Base-by-base conservation (phyloP, 2,329 filamentous ascomycete genomes). In the Dothistroma septosporum region DNA sequence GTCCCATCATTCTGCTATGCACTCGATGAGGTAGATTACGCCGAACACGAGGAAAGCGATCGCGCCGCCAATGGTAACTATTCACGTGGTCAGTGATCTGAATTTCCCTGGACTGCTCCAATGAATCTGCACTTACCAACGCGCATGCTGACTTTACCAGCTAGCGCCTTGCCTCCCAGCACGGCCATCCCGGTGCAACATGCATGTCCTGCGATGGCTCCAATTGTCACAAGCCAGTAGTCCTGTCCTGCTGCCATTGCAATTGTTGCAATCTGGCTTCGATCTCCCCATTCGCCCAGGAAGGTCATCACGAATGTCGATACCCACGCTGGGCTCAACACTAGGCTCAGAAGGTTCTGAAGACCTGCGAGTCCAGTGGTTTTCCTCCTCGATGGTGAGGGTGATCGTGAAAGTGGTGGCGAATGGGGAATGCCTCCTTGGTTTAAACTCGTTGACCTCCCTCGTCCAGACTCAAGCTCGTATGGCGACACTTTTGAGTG, bases 261-360 rank as follows among this genome's bases (percentile, higher is more conserved):
- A 73, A 99, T 96, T 0, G 94, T 99, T 22, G 94, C 94, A 71
- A 99, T 97, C 78, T 99, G 94, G 74, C 91, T 96, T 68, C 94
- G 87, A 72, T 99, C 94, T 60, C 94, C 94, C 94, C 94, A 99
- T 76, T 99, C 94, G 46, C 94, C 94, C 32, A 99, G 79, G 78
- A 99, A 99, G 1, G 94, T 99, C 94, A 99, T 99, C 69, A 95
- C 85, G 73, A 99, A 99, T 0, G 94, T 99, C 77, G 97, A 93
- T 14, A 99, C 94, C 94, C 94, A 99, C 0, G 92, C 94, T 1
- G 94, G 94, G 76, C 91, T 96, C 44, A 99, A 82, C 4, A 99
- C 83, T 7, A 99, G 81, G 11, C 90, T 92, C 64, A 92, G 85
- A 4, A 99, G 84, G 70, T 99, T 99, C 74, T 87, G 87, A 24